Evolutionary conservation across 2,329 filamentous ascomycete genomes (phyloP).

Genomic region (Phialocephala subalpina): DNA sequence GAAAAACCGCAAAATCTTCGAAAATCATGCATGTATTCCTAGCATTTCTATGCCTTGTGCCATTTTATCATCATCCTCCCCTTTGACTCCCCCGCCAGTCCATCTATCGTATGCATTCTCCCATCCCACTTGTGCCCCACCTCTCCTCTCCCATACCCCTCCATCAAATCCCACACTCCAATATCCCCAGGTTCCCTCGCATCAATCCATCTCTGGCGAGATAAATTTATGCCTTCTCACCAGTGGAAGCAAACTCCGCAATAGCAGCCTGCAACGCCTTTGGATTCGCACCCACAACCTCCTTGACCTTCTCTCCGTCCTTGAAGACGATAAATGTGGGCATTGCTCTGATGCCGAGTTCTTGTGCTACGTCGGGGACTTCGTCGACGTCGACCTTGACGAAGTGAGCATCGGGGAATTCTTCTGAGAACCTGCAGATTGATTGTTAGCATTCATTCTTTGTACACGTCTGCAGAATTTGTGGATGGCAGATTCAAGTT

Average conservation of each 20-base stretch:
- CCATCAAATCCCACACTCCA: neutral
- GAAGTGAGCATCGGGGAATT: slow-evolving; percentile 72
- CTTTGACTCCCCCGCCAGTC: no score
- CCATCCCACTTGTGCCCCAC: no score
- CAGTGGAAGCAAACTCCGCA: neutral
- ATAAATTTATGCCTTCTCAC: neutral
- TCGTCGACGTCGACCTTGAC: slow-evolving; percentile 93
- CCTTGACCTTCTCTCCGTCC: slow-evolving; percentile 73
- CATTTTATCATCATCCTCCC: neutral
- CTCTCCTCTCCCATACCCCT: neutral
- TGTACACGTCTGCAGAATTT: no score
- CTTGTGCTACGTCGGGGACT: slow-evolving; percentile 75
- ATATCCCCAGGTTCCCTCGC: no score
- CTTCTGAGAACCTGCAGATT: slow-evolving; percentile 61
- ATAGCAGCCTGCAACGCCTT: slow-evolving; percentile 61
- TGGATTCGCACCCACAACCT: slow-evolving; percentile 86
- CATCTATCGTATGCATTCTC: no score
- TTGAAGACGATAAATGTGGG: slow-evolving; percentile 90
- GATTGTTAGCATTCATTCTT: no score
- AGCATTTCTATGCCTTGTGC: slow-evolving; percentile 1
- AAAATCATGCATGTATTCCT: slow-evolving; percentile 2
- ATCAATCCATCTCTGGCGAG: neutral
- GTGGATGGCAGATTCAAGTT: no score
- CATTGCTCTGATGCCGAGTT: slow-evolving; percentile 88
- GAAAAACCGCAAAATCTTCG: neutral